These are phyloP conservation scores for Entonaema liquescens DNA, from an alignment of 495 filamentous ascomycete genomes.

Conservation along the genomic window DNA sequence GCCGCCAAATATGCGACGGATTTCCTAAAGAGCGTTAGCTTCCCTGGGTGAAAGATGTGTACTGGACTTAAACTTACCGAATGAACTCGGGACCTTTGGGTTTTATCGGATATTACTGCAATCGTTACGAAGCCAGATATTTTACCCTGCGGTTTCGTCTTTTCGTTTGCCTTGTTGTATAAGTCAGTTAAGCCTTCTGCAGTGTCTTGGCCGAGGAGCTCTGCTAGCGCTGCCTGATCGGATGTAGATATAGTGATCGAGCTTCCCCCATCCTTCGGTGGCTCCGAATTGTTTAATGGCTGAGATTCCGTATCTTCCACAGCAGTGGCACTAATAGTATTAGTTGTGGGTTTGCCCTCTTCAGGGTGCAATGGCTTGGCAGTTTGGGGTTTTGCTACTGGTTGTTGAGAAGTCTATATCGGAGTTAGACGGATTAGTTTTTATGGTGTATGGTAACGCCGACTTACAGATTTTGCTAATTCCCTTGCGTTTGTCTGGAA, in stretches of 20 bases:
- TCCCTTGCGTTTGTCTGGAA: constrained; percentile 44
- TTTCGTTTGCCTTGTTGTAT: constrained; percentile 38
- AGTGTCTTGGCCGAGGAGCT: constrained; percentile 45
- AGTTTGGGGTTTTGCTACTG: constrained; percentile 3
- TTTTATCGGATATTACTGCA: constrained; percentile 51
- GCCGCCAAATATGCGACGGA: constrained; percentile 56
- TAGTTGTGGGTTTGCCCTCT: background rate
- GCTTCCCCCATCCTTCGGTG: constrained; percentile 13
- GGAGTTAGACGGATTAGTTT: constrained; percentile 1
- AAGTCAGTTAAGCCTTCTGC: constrained; percentile 49
- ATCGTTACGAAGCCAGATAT: constrained; percentile 36
- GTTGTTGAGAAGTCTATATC: constrained; percentile 13
- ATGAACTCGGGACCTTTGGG: constrained; percentile 50
- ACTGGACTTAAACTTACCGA: constrained; percentile 40
- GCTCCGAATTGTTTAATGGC: background rate
- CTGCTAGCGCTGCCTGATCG: constrained; percentile 37
- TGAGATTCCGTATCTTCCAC: background rate
- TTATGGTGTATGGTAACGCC: background rate
- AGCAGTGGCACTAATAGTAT: background rate
- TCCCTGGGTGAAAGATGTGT: background rate
- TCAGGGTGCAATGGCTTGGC: constrained; percentile 13
- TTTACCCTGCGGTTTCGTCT: constrained; percentile 37
- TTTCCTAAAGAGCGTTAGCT: constrained; percentile 46
- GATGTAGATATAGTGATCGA: constrained; percentile 28
- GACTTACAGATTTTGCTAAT: constrained; percentile 29